Base-by-base conservation (phyloP, 164 flowering plant species). In the Dillenia suffruticosa region DNA sequence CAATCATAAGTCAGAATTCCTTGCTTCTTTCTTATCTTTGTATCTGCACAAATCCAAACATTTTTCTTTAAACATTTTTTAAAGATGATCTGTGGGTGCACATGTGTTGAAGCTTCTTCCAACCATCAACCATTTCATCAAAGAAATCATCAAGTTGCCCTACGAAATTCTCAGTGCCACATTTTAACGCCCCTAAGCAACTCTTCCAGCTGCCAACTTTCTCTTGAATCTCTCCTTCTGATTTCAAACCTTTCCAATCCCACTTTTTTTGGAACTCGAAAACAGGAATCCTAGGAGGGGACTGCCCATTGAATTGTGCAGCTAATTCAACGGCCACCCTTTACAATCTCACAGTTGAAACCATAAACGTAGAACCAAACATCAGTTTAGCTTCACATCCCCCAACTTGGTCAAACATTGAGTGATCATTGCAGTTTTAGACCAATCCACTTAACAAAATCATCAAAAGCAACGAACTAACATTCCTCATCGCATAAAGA, bases 61-160 rank as follows among this genome's bases (percentile, higher is more conserved):
- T 32, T 5, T 32, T 6, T 17, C 45, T 44, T 46, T 32, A 32
- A 32, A 1, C 13, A 14, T 45, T 44, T 32, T 66, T 17, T 57
- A 79, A 32, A 32, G 40, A 32, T 32, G 77, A 88, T 74, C 90
- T 81, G 62, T 88, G 92, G 65, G 89, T 92, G 80, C 98, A 92
- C 24, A 92, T 84, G 64, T 89, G 95, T 71, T 80, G 74, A 63
- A 92, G 88, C 77, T 77, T 89, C 84, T 86, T 87, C 76, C 96
- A 87, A 5, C 96, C 89, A 68, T 87, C 98, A 71, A 92, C 98
- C 76, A 92, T 92, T 69, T 92, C 98, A 82, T 92, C 98, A 69
- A 92, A 84, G 76, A 92, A 87, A 75, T 92, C 98, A 79, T 92
- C 98, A 76, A 89, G 82, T 63, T 89, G 92, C 7, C 78, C 84